These are phyloP conservation scores for Massospora cicadina DNA, from an alignment of 371 early-diverging fungal genomes.

Conservation along the genomic window DNA sequence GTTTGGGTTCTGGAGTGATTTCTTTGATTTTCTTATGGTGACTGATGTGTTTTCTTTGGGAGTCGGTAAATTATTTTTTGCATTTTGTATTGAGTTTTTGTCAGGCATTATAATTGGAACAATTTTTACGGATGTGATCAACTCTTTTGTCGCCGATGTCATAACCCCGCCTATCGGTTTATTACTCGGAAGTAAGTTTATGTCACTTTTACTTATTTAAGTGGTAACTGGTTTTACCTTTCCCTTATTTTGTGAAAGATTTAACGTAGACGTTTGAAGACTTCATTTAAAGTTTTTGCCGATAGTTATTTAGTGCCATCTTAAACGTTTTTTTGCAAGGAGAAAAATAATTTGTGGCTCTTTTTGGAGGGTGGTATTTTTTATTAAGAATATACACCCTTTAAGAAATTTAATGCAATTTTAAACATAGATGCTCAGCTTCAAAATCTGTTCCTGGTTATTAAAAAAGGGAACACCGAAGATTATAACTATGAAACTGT, in stretches of 20 bases:
- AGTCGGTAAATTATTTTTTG: background rate
- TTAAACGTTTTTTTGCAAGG: too few species aligned
- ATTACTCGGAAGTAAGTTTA: slow-evolving; percentile 1
- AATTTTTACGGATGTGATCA: slow-evolving; percentile 8
- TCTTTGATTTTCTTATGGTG: slow-evolving; percentile 6
- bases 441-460: slow-evolving; percentile 7
- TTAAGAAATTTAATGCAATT: too few species aligned
- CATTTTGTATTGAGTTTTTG: too few species aligned
- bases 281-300: too few species aligned
- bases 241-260: too few species aligned
- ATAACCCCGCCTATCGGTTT: slow-evolving; percentile 4
- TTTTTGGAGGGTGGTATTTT: too few species aligned
- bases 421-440: slow-evolving; percentile 3
- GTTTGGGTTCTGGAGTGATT: slow-evolving; percentile 7
- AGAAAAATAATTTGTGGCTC: too few species aligned
- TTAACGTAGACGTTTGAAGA: background rate
- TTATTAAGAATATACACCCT: too few species aligned
- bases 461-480: slow-evolving; percentile 5
- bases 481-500: background rate
- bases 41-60: slow-evolving; percentile 8
- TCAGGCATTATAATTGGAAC: slow-evolving; percentile 6
- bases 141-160: slow-evolving; percentile 10
- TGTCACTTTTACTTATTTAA: too few species aligned
- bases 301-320: too few species aligned
- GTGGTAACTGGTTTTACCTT: too few species aligned